These are phyloP conservation scores for Claviceps sp. DNA, from an alignment of 2,329 filamentous ascomycete genomes.

Conservation along the genomic window DNA sequence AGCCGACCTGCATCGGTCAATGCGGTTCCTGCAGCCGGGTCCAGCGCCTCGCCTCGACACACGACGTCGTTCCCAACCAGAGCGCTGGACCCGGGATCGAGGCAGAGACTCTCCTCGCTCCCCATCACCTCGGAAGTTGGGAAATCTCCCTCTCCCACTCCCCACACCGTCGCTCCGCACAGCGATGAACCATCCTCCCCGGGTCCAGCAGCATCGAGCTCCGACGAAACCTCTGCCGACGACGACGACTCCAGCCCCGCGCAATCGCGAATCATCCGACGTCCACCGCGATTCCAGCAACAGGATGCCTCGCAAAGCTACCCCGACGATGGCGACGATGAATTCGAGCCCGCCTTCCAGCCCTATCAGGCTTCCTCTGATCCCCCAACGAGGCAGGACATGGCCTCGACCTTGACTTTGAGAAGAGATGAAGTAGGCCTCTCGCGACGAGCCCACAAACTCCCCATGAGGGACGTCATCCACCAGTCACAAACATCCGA, in stretches of 20 bases:
- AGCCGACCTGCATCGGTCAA: conserved; percentile 36
- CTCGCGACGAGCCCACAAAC: conserved; percentile 16
- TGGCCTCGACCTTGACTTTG: conserved; percentile 42
- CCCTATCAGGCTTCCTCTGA: conserved; percentile 27
- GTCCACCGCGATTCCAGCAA: conserved; percentile 38
- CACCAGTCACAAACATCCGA: conserved; percentile 46
- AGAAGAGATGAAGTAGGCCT: conserved; percentile 29
- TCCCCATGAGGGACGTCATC: conserved; percentile 20
- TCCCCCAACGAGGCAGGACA: conserved; percentile 26
- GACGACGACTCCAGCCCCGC: conserved; percentile 38
- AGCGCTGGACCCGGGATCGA: conserved; percentile 15
- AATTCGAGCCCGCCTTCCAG: conserved; percentile 43
- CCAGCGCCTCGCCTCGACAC: conserved; percentile 14
- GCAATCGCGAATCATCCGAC: conserved; percentile 46
- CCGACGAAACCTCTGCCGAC: conserved; percentile 30
- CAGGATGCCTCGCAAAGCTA: conserved; percentile 24
- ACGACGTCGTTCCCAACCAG: conserved; percentile 11
- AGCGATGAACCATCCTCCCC: conserved; percentile 18
- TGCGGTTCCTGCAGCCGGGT: conserved; percentile 26
- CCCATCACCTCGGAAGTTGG: conserved; percentile 20
- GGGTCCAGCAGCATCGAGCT: conserved; percentile 23
- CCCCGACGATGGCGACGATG: conserved; percentile 41
- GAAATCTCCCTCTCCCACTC: conserved; percentile 14
- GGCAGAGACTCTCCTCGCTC: conserved; percentile 32
- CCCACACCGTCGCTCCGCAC: conserved; percentile 7